These are phyloP conservation scores for Sporisorium exsertum DNA, from an alignment of 1,284 basidiomycete species.

Conservation along the genomic window DNA sequence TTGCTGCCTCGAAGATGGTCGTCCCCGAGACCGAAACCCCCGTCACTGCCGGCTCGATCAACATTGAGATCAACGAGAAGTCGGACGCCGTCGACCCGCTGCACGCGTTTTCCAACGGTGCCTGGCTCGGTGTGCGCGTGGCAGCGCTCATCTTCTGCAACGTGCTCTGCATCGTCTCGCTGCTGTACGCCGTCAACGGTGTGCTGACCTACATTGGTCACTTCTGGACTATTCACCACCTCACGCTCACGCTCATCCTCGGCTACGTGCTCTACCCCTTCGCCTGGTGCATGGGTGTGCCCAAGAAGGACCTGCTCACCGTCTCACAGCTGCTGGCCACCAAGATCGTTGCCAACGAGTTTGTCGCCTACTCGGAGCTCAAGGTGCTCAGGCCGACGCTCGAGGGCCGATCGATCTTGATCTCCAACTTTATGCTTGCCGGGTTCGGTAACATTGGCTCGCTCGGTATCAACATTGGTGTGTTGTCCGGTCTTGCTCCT, in stretches of 20 bases:
- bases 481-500: conserved; percentile 85
- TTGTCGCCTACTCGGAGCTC: conserved; percentile 78
- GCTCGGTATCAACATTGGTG: conserved; percentile 89
- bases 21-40: conserved; percentile 85
- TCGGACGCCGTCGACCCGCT: conserved; percentile 76
- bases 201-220: conserved; percentile 88
- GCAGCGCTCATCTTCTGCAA: conserved; percentile 87
- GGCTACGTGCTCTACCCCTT: conserved; percentile 87
- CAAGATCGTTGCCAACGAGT: conserved; percentile 84
- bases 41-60: conserved; percentile 82
- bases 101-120: conserved; percentile 89
- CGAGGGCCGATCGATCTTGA: conserved; percentile 78
- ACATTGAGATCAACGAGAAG: conserved; percentile 78
- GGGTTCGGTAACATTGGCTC: conserved; percentile 85
- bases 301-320: conserved; percentile 67
- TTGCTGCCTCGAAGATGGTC: conserved; percentile 88
- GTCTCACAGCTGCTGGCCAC: conserved; percentile 78
- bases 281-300: conserved; percentile 74
- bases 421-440: conserved; percentile 84
- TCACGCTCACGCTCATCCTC: conserved; percentile 85
- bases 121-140: conserved; percentile 84
- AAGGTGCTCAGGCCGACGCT: conserved; percentile 71
- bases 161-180: conserved; percentile 78
- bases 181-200: conserved; percentile 84
- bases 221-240: conserved; percentile 81